Percentiles rank a stretch among this genome's conserved stretches.
These are phyloP conservation scores for Fusarium tricinctum DNA, from an alignment of 2,329 filamentous ascomycete genomes.

Conservation along the genomic window DNA sequence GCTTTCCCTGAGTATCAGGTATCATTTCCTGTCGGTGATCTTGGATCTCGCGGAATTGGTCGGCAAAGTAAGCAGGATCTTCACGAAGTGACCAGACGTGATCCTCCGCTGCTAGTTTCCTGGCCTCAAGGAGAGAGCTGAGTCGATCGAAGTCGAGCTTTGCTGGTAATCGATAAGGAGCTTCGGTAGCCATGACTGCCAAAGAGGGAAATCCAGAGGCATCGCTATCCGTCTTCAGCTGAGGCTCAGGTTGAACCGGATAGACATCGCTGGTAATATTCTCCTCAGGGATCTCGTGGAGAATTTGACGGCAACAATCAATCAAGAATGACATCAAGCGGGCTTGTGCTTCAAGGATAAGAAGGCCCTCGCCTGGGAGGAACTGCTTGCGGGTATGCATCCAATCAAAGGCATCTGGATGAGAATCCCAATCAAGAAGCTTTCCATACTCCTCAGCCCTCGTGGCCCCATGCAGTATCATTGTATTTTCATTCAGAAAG, in stretches of 20 bases:
- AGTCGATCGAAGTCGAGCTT: conserved; percentile 62
- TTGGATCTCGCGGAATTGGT: conserved; percentile 57
- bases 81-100: conserved; percentile 69
- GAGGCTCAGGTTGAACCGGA: conserved; percentile 57
- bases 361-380: conserved; percentile 62
- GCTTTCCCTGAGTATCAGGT: background rate
- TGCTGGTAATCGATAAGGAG: conserved; percentile 66
- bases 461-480: conserved; percentile 53
- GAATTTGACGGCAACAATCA: conserved; percentile 60
- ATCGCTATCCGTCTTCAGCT: conserved; percentile 49
- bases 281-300: conserved; percentile 63
- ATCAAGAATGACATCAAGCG: conserved; percentile 64
- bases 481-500: conserved; percentile 52
- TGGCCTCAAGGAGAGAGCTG: conserved; percentile 59
- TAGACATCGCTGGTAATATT: conserved; percentile 46
- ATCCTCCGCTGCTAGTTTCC: conserved; percentile 61
- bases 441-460: conserved; percentile 54
- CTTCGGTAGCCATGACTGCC: conserved; percentile 60
- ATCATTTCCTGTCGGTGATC: conserved; percentile 57
- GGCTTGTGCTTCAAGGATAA: conserved; percentile 66
- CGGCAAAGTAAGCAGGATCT: conserved; percentile 69
- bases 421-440: conserved; percentile 53
- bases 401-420: conserved; percentile 57
- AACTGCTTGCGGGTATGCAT: conserved; percentile 55
- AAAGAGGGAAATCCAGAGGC: conserved; percentile 56